Conservation (phyloP, 305 asterid genomes). For the Ilex paraguariensis region DNA sequence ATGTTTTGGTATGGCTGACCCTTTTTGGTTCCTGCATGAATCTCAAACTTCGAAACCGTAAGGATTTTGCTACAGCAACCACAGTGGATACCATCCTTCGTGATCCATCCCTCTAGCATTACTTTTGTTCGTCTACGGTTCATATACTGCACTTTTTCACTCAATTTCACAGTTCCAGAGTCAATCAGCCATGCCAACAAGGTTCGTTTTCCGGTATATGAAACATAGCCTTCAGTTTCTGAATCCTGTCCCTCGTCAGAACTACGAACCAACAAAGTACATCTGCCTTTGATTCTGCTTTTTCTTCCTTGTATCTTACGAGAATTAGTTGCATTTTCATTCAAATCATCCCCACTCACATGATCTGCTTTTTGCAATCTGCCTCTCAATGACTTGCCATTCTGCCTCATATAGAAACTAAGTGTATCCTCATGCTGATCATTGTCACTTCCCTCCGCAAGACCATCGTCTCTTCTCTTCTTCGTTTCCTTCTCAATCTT, state of each 20-base stretch:
- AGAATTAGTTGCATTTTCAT: constrained; percentile 6
- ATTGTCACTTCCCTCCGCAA: constrained; percentile 11
- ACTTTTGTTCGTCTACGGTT: not conserved
- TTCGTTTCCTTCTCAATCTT: not conserved
- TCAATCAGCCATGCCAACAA: not conserved
- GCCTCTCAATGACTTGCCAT: constrained; percentile 18
- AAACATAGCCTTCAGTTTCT: not conserved
- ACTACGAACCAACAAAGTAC: not conserved
- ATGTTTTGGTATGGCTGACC: constrained; percentile 1
- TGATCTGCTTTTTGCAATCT: not conserved
- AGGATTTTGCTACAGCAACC: constrained; percentile 5
- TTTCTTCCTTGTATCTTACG: not conserved
- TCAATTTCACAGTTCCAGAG: not conserved
- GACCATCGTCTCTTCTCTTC: not conserved
- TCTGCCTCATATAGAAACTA: constrained; percentile 26
- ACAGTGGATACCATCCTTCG: not conserved
- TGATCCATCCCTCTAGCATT: not conserved
- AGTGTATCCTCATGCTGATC: constrained; percentile 32
- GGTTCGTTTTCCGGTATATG: not conserved
- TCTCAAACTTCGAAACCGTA: not conserved
- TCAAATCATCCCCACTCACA: constrained; percentile 17
- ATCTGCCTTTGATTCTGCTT: not conserved
- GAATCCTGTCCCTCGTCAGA: not conserved
- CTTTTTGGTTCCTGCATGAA: not conserved
- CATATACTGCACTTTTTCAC: constrained; percentile 6